Evolutionary conservation across 352 stramenopile species (phyloP).

Genomic region (Saprolegnia diclina): DNA sequence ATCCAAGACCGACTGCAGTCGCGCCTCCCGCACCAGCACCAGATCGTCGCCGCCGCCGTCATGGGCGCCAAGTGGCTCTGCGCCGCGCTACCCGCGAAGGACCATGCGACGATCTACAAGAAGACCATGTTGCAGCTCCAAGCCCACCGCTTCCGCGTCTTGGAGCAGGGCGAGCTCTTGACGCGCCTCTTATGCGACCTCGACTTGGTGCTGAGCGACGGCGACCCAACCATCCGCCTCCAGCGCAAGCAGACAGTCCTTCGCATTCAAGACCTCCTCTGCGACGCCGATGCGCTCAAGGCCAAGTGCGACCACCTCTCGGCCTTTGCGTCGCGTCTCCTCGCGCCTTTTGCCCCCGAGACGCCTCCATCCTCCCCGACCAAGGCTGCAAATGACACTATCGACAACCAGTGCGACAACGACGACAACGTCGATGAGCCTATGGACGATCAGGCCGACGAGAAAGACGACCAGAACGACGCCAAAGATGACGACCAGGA

Average conservation of each 20-base stretch:
- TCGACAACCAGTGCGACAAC: not conserved
- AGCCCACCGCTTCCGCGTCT: constrained; percentile 54
- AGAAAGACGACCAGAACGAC: not conserved
- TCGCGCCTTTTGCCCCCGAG: not conserved
- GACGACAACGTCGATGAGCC: not conserved
- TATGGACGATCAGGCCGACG: not conserved
- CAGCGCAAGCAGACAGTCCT: constrained; percentile 54
- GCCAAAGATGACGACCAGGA: not conserved
- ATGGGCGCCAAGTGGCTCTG: constrained; percentile 14
- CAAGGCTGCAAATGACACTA: not conserved
- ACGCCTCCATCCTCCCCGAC: not conserved
- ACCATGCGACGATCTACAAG: constrained; percentile 3
- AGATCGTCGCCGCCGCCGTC: constrained; percentile 2
- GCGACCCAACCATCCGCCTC: constrained; percentile 45
- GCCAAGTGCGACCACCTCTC: not conserved
- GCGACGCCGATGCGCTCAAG: constrained; percentile 34
- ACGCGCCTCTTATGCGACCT: constrained; percentile 54
- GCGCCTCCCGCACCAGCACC: constrained; percentile 11
- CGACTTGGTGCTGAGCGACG: constrained; percentile 58
- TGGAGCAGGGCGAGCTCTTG: constrained; percentile 58
- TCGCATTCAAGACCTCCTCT: constrained; percentile 42
- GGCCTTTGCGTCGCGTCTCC: not conserved
- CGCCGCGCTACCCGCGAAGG: not conserved
- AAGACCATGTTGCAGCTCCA: constrained; percentile 33
- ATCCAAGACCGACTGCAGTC: constrained; percentile 10